A percentile compares a stretch with the other conserved stretches of the same genome.
Conservation (phyloP, 805 yeast genomes). For the Saccharomycopsis guyanensis region DNA sequence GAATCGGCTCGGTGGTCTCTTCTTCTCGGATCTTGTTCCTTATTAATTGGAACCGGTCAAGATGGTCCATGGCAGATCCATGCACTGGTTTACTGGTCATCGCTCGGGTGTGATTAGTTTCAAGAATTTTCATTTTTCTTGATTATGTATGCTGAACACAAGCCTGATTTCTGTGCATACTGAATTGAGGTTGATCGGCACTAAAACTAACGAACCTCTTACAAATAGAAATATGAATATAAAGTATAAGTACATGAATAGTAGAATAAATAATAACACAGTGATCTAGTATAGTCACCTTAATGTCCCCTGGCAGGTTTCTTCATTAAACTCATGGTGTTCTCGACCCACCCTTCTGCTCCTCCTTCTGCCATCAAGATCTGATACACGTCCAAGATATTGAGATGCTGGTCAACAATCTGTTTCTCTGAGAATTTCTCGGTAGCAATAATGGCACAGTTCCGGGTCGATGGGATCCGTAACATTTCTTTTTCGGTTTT, state of each 20-base stretch:
- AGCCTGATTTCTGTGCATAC: no score
- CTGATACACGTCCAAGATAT: constrained; percentile 39
- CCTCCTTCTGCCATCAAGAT: constrained; percentile 76
- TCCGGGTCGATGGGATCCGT: constrained; percentile 89
- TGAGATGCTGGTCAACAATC: constrained; percentile 28
- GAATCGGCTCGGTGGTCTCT: constrained; percentile 85
- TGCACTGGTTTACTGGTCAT: not conserved
- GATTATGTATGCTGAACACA: not conserved
- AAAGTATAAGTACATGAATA: no score
- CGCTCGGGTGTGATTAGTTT: not conserved
- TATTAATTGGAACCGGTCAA: constrained; percentile 53
- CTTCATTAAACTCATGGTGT: constrained; percentile 62
- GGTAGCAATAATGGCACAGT: constrained; percentile 80
- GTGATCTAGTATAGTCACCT: no score
- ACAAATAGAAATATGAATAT: no score
- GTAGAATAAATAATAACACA: no score
- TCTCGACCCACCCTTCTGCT: constrained; percentile 84
- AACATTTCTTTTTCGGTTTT: constrained; percentile 74
- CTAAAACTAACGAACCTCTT: no score
- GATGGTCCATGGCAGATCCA: constrained; percentile 31
- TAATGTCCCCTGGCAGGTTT: constrained; percentile 68
- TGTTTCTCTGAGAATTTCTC: constrained; percentile 26
- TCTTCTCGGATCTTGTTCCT: constrained; percentile 62
- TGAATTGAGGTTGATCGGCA: no score
- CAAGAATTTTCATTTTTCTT: not conserved